Conservation (phyloP, 2,329 filamentous ascomycete species). For the Ceratocystis eucalypticola region DNA sequence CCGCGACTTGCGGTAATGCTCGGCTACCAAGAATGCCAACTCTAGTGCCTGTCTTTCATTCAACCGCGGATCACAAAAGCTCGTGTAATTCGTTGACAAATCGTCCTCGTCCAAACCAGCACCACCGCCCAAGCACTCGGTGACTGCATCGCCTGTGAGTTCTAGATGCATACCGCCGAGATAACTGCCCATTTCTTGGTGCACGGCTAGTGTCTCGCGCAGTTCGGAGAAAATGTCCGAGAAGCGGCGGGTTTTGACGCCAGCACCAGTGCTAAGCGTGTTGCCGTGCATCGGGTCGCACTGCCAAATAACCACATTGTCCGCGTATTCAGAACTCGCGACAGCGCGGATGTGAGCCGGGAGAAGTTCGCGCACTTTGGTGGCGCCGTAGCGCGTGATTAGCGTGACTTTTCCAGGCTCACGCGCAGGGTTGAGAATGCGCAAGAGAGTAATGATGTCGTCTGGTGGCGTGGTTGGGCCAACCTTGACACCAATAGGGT, state of each 20-base stretch:
- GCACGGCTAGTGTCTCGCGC: constrained; percentile 67
- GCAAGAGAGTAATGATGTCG: constrained; percentile 67
- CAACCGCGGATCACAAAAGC: constrained; percentile 84
- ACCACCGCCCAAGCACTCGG: constrained; percentile 86
- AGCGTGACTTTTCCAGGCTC: constrained; percentile 90
- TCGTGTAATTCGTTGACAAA: constrained; percentile 80
- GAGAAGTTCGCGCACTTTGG: constrained; percentile 60
- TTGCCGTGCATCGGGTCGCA: constrained; percentile 98
- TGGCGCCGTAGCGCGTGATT: constrained; percentile 85
- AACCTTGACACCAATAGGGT: constrained; percentile 93
- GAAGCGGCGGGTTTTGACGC: constrained; percentile 89
- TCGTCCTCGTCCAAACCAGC: constrained; percentile 80
- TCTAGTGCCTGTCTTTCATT: constrained; percentile 98
- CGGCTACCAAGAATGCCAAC: constrained; percentile 83
- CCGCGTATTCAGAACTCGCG: constrained; percentile 55
- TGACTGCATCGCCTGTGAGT: constrained; percentile 88
- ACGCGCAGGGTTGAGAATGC: constrained; percentile 67
- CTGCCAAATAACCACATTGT: constrained; percentile 69
- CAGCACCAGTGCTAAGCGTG: constrained; percentile 52
- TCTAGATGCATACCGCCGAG: constrained; percentile 91
- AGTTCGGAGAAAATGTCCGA: constrained; percentile 80
- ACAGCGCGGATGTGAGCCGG: constrained; percentile 81
- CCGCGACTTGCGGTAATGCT: constrained; percentile 46
- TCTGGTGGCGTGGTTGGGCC: constrained; percentile 67
- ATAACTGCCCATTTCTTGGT: constrained; percentile 70